Percentiles rank a stretch among this genome's conserved stretches.
These are phyloP conservation scores for Syzygium oleosum DNA, from an alignment of 345 rosid genomes.

Conservation along the genomic window DNA sequence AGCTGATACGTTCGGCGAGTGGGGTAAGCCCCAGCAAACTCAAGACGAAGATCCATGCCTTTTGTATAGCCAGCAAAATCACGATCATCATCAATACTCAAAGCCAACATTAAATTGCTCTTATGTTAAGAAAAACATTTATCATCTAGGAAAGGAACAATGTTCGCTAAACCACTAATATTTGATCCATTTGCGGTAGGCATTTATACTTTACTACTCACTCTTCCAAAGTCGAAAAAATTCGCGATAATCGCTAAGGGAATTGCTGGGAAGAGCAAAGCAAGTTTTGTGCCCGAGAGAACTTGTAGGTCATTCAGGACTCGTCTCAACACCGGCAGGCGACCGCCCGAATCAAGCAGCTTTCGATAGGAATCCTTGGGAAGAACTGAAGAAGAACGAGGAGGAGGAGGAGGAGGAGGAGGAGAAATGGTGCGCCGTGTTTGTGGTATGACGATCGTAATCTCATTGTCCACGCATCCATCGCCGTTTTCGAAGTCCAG, in stretches of 20 bases:
- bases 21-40: constrained; percentile 75
- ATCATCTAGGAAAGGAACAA: not conserved
- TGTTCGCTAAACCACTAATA: not conserved
- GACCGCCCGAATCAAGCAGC: constrained; percentile 11
- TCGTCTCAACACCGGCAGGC: constrained; percentile 4
- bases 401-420: not conserved
- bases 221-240: constrained; percentile 24
- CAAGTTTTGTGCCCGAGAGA: constrained; percentile 30
- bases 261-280: constrained; percentile 39
- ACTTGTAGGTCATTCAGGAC: constrained; percentile 27
- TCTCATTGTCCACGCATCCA: not conserved
- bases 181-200: not conserved
- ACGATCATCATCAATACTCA: not conserved
- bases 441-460: not conserved
- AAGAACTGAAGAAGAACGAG: constrained; percentile 11
- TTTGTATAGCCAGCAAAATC: not conserved
- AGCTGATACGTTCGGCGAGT: constrained; percentile 82
- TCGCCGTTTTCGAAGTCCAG: constrained; percentile 17
- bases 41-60: constrained; percentile 79
- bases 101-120: not conserved
- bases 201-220: constrained; percentile 1
- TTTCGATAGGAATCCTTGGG: constrained; percentile 27
- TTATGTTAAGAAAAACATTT: not conserved
- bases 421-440: not conserved
- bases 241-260: constrained; percentile 29